Conservation (phyloP, 148 eudicot genomes). For the Chenopodium suecicum region DNA sequence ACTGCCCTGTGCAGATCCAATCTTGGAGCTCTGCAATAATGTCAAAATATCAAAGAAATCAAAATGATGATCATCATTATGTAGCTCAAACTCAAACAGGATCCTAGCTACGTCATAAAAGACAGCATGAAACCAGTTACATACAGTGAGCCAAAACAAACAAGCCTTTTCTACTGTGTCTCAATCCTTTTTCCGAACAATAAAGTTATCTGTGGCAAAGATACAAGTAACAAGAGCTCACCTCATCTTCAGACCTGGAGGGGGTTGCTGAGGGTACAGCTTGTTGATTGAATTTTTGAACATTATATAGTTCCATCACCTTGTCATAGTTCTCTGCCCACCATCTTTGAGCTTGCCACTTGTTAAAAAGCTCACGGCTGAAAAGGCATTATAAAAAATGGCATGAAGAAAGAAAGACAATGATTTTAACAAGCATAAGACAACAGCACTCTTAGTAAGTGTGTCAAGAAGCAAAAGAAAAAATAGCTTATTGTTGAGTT, state of each 20-base stretch:
- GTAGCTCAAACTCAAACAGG: neutral
- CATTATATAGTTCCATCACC: conserved; percentile 90
- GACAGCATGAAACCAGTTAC: neutral
- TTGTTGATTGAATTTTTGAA: conserved; percentile 65
- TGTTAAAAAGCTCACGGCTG: conserved; percentile 95
- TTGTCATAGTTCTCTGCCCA: conserved; percentile 95
- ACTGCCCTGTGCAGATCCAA: conserved; percentile 61
- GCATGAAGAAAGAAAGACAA: conserved; percentile 2
- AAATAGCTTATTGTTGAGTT: neutral
- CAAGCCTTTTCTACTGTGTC: neutral
- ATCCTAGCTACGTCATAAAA: neutral
- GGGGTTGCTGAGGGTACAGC: conserved; percentile 62
- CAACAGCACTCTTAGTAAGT: neutral
- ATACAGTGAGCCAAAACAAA: neutral
- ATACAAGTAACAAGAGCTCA: conserved; percentile 27
- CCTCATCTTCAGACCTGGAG: conserved; percentile 69
- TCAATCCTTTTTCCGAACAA: neutral
- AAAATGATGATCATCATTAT: neutral
- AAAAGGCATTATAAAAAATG: conserved; percentile 17
- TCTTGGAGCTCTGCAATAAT: conserved; percentile 51
- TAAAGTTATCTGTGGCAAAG: neutral
- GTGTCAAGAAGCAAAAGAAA: neutral
- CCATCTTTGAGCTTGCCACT: conserved; percentile 99
- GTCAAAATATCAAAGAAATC: conserved; percentile 2
- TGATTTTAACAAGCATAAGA: neutral